Evolutionary conservation across 2,329 filamentous ascomycete genomes (phyloP).

Genomic region (Achaetomium macrosporum): DNA sequence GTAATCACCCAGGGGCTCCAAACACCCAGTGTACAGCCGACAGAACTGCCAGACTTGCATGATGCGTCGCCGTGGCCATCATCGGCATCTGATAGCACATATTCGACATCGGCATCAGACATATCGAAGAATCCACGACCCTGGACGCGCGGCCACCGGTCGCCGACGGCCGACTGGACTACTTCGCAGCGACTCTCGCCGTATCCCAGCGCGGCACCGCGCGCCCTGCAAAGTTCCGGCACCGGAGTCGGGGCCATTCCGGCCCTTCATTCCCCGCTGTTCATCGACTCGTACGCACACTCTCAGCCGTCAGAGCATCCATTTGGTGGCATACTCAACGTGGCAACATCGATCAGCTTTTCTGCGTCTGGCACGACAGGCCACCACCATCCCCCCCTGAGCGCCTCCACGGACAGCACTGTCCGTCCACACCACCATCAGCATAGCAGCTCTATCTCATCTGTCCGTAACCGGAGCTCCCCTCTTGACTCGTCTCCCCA

Average conservation of each 20-base stretch:
- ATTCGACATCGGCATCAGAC: conserved; percentile 41
- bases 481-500: conserved; percentile 38
- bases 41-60: conserved; percentile 28
- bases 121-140: conserved; percentile 25
- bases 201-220: conserved; percentile 19
- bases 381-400: conserved; percentile 8
- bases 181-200: conserved; percentile 26
- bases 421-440: conserved; percentile 25
- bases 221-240: conserved; percentile 15
- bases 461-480: conserved; percentile 46
- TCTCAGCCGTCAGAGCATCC: conserved; percentile 26
- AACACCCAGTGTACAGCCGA: conserved; percentile 29
- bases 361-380: conserved; percentile 26
- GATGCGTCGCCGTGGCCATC: conserved; percentile 39
- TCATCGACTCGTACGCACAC: conserved; percentile 25
- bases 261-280: conserved; percentile 26
- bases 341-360: conserved; percentile 14
- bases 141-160: conserved; percentile 25
- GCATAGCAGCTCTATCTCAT: conserved; percentile 33
- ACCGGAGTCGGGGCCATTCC: conserved; percentile 26
- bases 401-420: conserved; percentile 4
- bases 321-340: conserved; percentile 33
- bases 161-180: conserved; percentile 31
- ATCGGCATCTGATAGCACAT: conserved; percentile 43
- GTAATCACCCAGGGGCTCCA: conserved; percentile 25